Evolutionary conservation across 2,329 filamentous ascomycete species (phyloP), one percentile per base, ranked within the genome.

Genomic region (Talaromyces sp.): DNA sequence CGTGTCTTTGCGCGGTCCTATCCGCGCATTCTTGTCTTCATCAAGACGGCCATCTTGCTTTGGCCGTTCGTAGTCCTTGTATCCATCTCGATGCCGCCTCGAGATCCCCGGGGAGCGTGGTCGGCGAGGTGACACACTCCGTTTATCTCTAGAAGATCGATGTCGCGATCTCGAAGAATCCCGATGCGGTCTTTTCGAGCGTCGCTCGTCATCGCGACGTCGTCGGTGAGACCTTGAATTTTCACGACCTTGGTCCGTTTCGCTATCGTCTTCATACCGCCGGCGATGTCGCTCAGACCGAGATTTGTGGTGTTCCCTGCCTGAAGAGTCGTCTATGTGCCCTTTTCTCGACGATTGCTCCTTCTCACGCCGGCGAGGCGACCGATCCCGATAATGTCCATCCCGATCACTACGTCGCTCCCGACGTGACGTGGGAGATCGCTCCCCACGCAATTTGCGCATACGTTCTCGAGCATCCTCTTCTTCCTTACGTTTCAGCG

Each of bases 401-500:
- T 69, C 69, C 60, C 68, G 70, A 37, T 68, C 69, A 61, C 67
- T 66, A 13, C 69, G 70, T 25, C 70, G 68, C 47, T 68, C 67
- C 62, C 67, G 50, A 39, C 66, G 69, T 52, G 69, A 59, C 75
- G 69, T 62, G 19, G 67, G 61, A 17, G 68, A 52, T 25, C 66
- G 77, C 64, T 86, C 84, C 2, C 68, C 59, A 69, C 73, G 73
- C 50, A 93, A 78, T 63, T 84, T 82, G 69, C 86, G 85, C 63
- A 96, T 84, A 22, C 92, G 87, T 3, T 87, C 87, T 67, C 85
- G 84, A 0, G 92, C 88, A 69, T 98, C 93, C 57, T 90, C 87
- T 31, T 89, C 88, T 76, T 98, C 94, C 73, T 89, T 96, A 0
- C 90, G 91, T 19, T 92, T 86, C 35, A 98, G 82, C 0, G 92